Evolutionary conservation across 441 rosid species (phyloP), one percentile per base, ranked within the genome.

Genomic region (Adansonia madagascariensis): DNA sequence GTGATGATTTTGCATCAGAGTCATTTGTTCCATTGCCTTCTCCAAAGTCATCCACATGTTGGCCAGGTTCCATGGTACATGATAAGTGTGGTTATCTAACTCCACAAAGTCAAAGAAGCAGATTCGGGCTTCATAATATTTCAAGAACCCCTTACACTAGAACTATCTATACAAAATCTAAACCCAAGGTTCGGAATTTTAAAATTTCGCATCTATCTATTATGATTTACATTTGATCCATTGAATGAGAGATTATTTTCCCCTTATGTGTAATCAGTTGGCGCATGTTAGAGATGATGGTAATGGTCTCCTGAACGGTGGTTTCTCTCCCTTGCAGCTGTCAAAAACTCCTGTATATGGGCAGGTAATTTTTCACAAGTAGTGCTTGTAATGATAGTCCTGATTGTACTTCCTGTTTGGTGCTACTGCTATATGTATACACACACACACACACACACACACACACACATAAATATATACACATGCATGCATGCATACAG

Each of bases 131-230:
- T 83, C 92, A 75, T 63, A 87, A 84, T 81, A 84, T 93, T 77
- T 88, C 89, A 39, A 87, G 92, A 78, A 90, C 96, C 41, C 99
- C 99, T 67, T 89, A 93, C 84, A 85, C 98, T 56, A 90, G 94
- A 85, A 71, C 86, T 75, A 85, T 88, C 63, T 83, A 81, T 74
- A 88, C 96, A 77, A 84, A 80, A 83, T 85, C 94, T 8, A 91
- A 88, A 86, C 85, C 91, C 57, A 85, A 81, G 97, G 98, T 92
- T 78, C 68, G 82, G 60, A 71, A 57, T 63, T 39, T 67, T 55
- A 52, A 77, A 55, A 69, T 44, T 14, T 63, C 65, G 50, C 2
- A 44, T 22, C 47, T 63, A 11, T 77, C 79, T 71, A n/a, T 74
- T 72, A 20, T 68, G 44, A 72, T 62, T 62, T 66, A 20, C 49